phyloP scores from a whole-genome alignment of 176 grass and related monocot genomes.

The Oryza brachyantha region DNA sequence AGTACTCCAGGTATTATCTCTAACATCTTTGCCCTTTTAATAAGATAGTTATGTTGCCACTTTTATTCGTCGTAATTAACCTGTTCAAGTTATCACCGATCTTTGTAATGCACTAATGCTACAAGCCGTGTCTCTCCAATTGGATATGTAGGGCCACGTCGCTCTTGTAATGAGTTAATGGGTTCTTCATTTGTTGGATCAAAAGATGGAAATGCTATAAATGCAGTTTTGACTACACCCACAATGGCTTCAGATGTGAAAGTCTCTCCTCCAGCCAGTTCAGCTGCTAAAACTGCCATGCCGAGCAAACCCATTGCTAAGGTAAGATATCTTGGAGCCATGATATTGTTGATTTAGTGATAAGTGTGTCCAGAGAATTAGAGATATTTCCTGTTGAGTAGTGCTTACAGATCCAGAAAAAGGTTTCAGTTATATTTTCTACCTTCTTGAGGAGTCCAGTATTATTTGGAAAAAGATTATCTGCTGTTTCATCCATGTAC shows the following conservation, averaged over 20 bases:
- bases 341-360: neutral
- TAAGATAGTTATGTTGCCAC: neutral
- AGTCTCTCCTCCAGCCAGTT: slow-evolving; percentile 34
- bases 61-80: slow-evolving; percentile 20
- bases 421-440: neutral
- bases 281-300: slow-evolving; percentile 16
- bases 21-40: slow-evolving; percentile 1
- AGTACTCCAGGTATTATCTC: slow-evolving; percentile 27
- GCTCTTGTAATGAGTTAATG: slow-evolving; percentile 12
- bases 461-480: neutral
- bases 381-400: neutral
- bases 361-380: neutral
- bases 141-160: slow-evolving; percentile 23
- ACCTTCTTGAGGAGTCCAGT: neutral
- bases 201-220: slow-evolving; percentile 24
- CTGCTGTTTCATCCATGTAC: slow-evolving; percentile 7
- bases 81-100: neutral
- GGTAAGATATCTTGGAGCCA: slow-evolving; percentile 36
- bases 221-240: slow-evolving; percentile 21
- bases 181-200: slow-evolving; percentile 26
- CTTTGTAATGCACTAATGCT: too few relatives aligned
- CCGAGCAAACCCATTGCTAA: slow-evolving; percentile 47
- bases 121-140: neutral
- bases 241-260: slow-evolving; percentile 30
- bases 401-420: neutral